A percentile compares a stretch with the other conserved stretches of the same genome.
Evolutionary conservation across 75 land plant species (phyloP).

Genomic region (Pseudotsuga menziesii): DNA sequence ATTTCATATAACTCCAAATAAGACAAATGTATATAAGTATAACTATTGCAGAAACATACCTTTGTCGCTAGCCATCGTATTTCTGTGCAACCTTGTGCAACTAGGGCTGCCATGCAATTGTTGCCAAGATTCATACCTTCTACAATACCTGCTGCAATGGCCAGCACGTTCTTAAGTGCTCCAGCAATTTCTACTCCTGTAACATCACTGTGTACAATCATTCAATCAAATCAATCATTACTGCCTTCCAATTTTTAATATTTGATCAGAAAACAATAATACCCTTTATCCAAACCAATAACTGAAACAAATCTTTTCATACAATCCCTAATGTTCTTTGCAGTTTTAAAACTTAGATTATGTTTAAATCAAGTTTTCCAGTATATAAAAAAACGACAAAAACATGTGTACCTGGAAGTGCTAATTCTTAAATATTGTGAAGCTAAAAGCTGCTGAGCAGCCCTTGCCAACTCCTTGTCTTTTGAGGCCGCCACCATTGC

Average conservation of each 20-base stretch:
- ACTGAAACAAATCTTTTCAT: too few relatives aligned
- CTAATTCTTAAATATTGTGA: slow-evolving; percentile 77
- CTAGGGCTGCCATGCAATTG: slow-evolving; percentile 96
- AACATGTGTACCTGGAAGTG: slow-evolving; percentile 56
- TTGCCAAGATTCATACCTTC: slow-evolving; percentile 93
- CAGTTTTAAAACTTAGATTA: too few relatives aligned
- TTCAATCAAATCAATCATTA: neutral
- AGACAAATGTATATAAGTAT: too few relatives aligned
- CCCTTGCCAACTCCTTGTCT: slow-evolving; percentile 77
- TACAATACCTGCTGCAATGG: slow-evolving; percentile 95
- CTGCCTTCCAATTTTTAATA: neutral
- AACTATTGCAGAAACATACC: slow-evolving; percentile 20
- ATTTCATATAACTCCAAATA: too few relatives aligned
- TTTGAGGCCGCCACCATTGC: slow-evolving; percentile 96
- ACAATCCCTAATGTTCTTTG: too few relatives aligned
- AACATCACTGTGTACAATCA: slow-evolving; percentile 60
- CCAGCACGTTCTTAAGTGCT: slow-evolving; percentile 94
- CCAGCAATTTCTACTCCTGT: slow-evolving; percentile 96
- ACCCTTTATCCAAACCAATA: neutral
- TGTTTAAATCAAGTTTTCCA: neutral
- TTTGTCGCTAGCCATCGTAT: slow-evolving; percentile 94
- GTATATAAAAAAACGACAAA: neutral
- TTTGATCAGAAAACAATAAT: neutral
- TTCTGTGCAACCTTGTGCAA: slow-evolving; percentile 93
- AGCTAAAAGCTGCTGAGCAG: slow-evolving; percentile 83